Evolutionary conservation across 1,139 yeast genomes (phyloP).

Genomic region (Protomyces inouyei): DNA sequence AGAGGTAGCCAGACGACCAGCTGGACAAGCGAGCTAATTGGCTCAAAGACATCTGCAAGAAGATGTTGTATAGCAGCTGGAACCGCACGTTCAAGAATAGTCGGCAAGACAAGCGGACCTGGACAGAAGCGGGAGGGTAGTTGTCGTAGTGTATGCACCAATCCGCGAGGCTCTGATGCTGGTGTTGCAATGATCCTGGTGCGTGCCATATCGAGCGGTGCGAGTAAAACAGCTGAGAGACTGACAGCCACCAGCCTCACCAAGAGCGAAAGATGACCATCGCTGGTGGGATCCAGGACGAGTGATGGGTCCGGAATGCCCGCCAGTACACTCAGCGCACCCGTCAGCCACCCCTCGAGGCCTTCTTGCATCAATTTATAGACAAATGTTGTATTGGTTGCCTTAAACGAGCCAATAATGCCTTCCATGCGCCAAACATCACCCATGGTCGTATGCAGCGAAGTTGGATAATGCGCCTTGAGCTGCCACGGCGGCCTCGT

Average conservation of each 20-base stretch:
- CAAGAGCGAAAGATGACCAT: slow-evolving; percentile 46
- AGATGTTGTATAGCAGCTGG: slow-evolving; percentile 60
- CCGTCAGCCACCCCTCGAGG: slow-evolving; percentile 53
- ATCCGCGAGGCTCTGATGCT: slow-evolving; percentile 33
- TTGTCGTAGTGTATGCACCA: slow-evolving; percentile 40
- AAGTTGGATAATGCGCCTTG: slow-evolving; percentile 4
- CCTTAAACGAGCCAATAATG: slow-evolving; percentile 76
- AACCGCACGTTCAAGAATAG: slow-evolving; percentile 59
- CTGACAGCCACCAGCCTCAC: slow-evolving; percentile 69
- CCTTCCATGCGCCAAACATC: slow-evolving; percentile 74
- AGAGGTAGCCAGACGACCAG: slow-evolving; percentile 75
- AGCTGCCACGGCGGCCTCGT: slow-evolving; percentile 28
- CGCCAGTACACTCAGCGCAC: slow-evolving; percentile 77
- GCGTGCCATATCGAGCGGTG: slow-evolving; percentile 78
- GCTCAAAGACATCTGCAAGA: slow-evolving; percentile 52
- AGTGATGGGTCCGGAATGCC: slow-evolving; percentile 71
- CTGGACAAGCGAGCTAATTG: slow-evolving; percentile 59
- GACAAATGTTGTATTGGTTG: slow-evolving; percentile 78
- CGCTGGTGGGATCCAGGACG: slow-evolving; percentile 60
- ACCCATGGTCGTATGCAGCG: slow-evolving; percentile 56
- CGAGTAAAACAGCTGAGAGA: slow-evolving; percentile 65
- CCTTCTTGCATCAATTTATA: slow-evolving; percentile 71
- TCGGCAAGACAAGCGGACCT: slow-evolving; percentile 50
- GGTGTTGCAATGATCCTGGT: slow-evolving; percentile 44
- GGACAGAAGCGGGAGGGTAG: slow-evolving; percentile 51